Evolutionary conservation across 495 filamentous ascomycete species (phyloP).

Genomic region (Penicillium bialowiezense): DNA sequence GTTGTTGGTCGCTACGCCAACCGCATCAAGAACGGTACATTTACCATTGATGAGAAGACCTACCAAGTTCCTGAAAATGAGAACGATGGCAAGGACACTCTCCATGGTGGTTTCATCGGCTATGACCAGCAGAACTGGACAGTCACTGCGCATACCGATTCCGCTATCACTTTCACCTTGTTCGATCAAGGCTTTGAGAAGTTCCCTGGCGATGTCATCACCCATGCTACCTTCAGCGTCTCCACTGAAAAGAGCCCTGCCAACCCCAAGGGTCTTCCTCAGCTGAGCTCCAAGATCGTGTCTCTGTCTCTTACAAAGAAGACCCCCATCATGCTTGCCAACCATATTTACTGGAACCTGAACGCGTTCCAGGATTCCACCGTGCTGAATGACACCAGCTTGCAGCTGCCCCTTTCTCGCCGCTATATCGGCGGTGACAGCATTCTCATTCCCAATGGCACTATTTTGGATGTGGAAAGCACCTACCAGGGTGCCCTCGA

Average conservation of each 20-base stretch:
- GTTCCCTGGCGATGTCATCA: slow-evolving; percentile 79
- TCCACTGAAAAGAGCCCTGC: slow-evolving; percentile 31
- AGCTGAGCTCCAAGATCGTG: slow-evolving; percentile 47
- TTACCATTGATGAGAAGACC: slow-evolving; percentile 61
- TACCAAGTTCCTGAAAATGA: slow-evolving; percentile 73
- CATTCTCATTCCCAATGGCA: slow-evolving; percentile 76
- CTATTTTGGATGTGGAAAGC: slow-evolving; percentile 61
- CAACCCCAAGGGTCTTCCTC: slow-evolving; percentile 42
- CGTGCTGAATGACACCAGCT: slow-evolving; percentile 67
- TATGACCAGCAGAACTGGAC: slow-evolving; percentile 83
- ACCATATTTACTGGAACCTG: slow-evolving; percentile 88
- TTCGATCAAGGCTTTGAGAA: slow-evolving; percentile 70
- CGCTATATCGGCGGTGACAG: slow-evolving; percentile 70
- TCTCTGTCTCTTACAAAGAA: slow-evolving; percentile 73
- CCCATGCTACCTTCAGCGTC: slow-evolving; percentile 71
- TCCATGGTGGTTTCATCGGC: slow-evolving; percentile 79
- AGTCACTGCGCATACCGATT: slow-evolving; percentile 62
- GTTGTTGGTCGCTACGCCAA: slow-evolving; percentile 84
- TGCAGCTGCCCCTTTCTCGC: slow-evolving; percentile 68
- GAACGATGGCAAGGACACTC: slow-evolving; percentile 64
- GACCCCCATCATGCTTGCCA: slow-evolving; percentile 78
- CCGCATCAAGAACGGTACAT: slow-evolving; percentile 82
- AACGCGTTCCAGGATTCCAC: slow-evolving; percentile 70
- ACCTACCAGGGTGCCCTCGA: slow-evolving; percentile 62
- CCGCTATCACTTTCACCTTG: slow-evolving; percentile 76